Evolutionary conservation across 129 eudicot genomes (phyloP).

Genomic region (Solidago caesia): DNA sequence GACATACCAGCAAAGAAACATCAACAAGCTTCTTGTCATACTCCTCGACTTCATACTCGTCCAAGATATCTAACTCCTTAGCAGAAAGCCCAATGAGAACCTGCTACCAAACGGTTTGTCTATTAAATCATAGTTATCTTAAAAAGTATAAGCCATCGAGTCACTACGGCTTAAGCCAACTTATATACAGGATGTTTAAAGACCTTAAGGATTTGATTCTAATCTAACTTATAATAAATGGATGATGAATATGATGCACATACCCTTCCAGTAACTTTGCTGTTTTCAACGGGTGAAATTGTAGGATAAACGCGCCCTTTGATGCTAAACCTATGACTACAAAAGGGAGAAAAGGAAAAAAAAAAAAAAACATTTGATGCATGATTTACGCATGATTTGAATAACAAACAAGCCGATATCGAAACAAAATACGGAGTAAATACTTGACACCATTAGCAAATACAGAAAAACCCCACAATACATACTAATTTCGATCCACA

Average conservation of each 20-base stretch:
- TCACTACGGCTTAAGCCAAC: constrained; percentile 1
- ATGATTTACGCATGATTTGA: not conserved
- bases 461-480: too few species aligned
- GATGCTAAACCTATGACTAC: constrained; percentile 86
- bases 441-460: too few species aligned
- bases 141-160: not conserved
- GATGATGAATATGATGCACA: constrained; percentile 33
- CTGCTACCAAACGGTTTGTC: constrained; percentile 34
- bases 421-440: too few species aligned
- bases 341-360: not conserved
- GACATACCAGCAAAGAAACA: constrained; percentile 64
- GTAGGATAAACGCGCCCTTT: constrained; percentile 92
- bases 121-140: not conserved
- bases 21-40: constrained; percentile 66
- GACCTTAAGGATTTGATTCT: not conserved
- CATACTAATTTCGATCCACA: too few species aligned
- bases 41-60: constrained; percentile 72
- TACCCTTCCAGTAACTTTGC: constrained; percentile 73
- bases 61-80: constrained; percentile 67
- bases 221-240: not conserved
- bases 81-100: constrained; percentile 69
- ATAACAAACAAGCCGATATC: too few species aligned
- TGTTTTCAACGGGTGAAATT: constrained; percentile 67
- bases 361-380: not conserved
- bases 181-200: not conserved